Evolutionary conservation across 2,329 filamentous ascomycete species (phyloP).

Genomic region (Penicillium sp.): DNA sequence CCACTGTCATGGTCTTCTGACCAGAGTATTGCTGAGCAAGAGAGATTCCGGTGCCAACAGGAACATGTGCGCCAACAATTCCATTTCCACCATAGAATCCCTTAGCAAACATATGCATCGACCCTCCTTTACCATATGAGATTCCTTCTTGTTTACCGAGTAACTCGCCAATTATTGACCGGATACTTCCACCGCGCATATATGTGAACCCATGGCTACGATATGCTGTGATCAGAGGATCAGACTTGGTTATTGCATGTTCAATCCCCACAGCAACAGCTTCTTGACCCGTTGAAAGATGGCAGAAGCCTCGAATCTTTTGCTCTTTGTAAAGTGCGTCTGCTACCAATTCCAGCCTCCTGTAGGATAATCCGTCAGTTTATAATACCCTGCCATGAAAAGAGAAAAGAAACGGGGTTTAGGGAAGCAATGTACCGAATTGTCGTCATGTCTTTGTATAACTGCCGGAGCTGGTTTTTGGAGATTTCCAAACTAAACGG

Average conservation of each 20-base stretch:
- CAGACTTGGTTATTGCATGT: slow-evolving; percentile 78
- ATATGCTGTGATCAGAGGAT: slow-evolving; percentile 92
- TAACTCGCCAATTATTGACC: slow-evolving; percentile 87
- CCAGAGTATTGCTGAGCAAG: slow-evolving; percentile 88
- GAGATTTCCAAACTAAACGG: slow-evolving; percentile 83
- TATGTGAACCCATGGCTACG: slow-evolving; percentile 93
- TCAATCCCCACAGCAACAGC: slow-evolving; percentile 91
- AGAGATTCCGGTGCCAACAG: slow-evolving; percentile 85
- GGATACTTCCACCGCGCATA: slow-evolving; percentile 82
- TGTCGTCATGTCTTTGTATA: slow-evolving; percentile 94
- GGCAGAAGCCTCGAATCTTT: slow-evolving; percentile 98
- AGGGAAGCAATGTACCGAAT: slow-evolving; percentile 61
- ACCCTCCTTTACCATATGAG: slow-evolving; percentile 91
- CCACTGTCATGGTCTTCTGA: slow-evolving; percentile 74
- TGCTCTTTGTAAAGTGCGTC: slow-evolving; percentile 98
- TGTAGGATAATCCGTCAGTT: slow-evolving; percentile 34
- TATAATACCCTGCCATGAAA: background rate
- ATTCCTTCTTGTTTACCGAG: slow-evolving; percentile 88
- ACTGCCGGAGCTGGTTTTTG: slow-evolving; percentile 91
- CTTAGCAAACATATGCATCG: slow-evolving; percentile 97
- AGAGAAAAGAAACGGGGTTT: slow-evolving; percentile 6
- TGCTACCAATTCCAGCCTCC: slow-evolving; percentile 97
- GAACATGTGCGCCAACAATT: slow-evolving; percentile 93
- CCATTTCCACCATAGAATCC: slow-evolving; percentile 95
- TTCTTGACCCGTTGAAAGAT: slow-evolving; percentile 94